Conservation (phyloP, 73 alveolate genomes). For the Symbiodinium pilosum region DNA sequence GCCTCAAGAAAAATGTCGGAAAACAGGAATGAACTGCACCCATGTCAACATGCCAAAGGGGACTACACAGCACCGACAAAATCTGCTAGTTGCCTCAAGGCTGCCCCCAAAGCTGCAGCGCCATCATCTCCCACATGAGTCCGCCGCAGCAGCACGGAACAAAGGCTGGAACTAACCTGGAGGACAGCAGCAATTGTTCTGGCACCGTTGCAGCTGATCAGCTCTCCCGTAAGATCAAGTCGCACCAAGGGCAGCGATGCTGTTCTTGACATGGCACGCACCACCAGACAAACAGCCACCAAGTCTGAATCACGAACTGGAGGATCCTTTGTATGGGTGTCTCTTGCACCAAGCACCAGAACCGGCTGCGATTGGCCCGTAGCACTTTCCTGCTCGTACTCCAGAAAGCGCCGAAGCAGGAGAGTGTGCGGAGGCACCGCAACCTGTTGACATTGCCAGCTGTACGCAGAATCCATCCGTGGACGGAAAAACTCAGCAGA, state of each 20-base stretch:
- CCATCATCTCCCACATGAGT: constrained; percentile 55
- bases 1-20: too few species aligned
- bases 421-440: constrained; percentile 35
- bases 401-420: constrained; percentile 35
- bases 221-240: constrained; percentile 34
- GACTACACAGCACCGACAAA: too few species aligned
- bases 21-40: too few species aligned
- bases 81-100: too few species aligned
- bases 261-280: constrained; percentile 42
- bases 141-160: constrained; percentile 52
- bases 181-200: constrained; percentile 80
- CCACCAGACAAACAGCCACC: not conserved
- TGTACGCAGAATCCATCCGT: constrained; percentile 59
- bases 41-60: too few species aligned
- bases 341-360: constrained; percentile 13
- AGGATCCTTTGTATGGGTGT: not conserved
- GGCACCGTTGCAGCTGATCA: constrained; percentile 45
- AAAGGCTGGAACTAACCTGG: not conserved
- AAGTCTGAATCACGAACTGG: constrained; percentile 63
- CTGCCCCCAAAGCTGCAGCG: constrained; percentile 66
- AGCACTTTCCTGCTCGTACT: not conserved
- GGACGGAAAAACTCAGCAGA: too few species aligned
- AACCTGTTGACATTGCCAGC: constrained; percentile 88
- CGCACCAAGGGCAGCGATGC: constrained; percentile 19
- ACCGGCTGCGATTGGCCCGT: not conserved